Percentiles rank a stretch among this genome's conserved stretches.
Evolutionary conservation across 208 protist genomes (phyloP).

Genomic region (Spongospora subterranea): DNA sequence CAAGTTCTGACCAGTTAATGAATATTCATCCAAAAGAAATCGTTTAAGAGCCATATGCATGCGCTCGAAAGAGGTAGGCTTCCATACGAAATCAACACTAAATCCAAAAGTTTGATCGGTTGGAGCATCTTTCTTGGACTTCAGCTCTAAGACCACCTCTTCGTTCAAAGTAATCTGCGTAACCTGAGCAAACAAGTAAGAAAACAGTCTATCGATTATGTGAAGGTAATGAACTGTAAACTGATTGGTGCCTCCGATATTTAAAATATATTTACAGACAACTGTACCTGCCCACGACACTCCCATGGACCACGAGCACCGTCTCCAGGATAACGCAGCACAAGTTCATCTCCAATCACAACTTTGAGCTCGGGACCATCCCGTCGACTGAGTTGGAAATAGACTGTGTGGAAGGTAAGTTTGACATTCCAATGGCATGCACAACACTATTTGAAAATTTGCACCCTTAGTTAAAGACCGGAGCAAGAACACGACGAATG

Average conservation of each 20-base stretch:
- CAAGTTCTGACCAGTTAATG: conserved; percentile 72
- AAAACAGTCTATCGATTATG: not conserved
- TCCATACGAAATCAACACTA: conserved; percentile 89
- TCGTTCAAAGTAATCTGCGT: conserved; percentile 73
- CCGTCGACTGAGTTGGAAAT: conserved; percentile 49
- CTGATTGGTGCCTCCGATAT: too few relatives aligned
- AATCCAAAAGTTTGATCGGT: conserved; percentile 71
- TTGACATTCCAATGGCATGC: not conserved
- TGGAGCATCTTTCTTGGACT: conserved; percentile 44
- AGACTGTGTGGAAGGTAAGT: not conserved
- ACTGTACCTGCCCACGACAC: conserved; percentile 66
- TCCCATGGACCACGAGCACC: conserved; percentile 70
- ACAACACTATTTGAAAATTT: too few relatives aligned
- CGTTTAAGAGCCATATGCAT: conserved; percentile 81
- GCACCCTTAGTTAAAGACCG: too few relatives aligned
- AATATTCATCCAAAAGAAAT: conserved; percentile 82
- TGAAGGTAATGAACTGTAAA: too few relatives aligned
- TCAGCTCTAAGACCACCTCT: conserved; percentile 79
- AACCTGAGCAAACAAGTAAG: conserved; percentile 67
- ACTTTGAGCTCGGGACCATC: conserved; percentile 77
- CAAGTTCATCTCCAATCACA: conserved; percentile 85
- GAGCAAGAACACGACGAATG: too few relatives aligned
- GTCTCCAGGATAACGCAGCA: conserved; percentile 75
- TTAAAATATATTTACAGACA: too few relatives aligned
- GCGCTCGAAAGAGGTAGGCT: conserved; percentile 84